Conservation (phyloP, 2,329 filamentous ascomycete genomes). For the Tolypocladium guangdongense region DNA sequence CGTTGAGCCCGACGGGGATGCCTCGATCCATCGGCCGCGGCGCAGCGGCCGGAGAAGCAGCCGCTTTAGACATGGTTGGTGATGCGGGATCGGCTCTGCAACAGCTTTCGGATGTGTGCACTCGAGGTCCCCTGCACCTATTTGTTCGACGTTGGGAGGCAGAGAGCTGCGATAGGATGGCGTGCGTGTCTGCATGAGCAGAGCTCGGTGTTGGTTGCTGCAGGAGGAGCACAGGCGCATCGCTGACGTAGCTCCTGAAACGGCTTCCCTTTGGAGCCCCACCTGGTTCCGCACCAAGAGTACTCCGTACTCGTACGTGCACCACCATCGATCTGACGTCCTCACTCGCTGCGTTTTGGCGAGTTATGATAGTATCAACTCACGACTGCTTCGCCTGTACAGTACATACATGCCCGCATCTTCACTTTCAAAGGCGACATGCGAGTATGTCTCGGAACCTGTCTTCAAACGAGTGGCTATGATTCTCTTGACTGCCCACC, state of each 20-base stretch:
- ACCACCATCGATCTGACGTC: no score
- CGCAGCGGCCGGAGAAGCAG: conserved; percentile 9
- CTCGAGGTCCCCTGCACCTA: background rate
- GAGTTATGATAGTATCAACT: no score
- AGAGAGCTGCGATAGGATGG: background rate
- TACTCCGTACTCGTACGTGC: no score
- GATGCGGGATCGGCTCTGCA: background rate
- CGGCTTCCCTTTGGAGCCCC: no score
- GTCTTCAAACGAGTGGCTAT: conserved; percentile 1
- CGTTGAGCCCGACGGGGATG: conserved; percentile 75
- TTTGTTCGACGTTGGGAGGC: background rate
- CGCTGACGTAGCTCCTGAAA: background rate
- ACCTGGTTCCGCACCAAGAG: no score
- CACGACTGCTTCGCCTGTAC: background rate
- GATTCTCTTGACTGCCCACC: background rate
- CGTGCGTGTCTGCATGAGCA: background rate
- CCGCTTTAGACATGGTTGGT: conserved; percentile 10
- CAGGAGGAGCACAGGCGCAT: no score
- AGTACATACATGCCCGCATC: background rate
- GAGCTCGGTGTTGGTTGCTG: background rate
- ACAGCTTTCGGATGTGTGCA: conserved; percentile 1
- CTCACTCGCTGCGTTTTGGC: no score
- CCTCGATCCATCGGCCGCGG: conserved; percentile 21
- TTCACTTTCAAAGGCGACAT: no score
- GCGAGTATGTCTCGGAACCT: background rate